These are phyloP conservation scores for Penicillium sp. DNA, from an alignment of 2,329 filamentous ascomycete genomes.

Conservation along the genomic window DNA sequence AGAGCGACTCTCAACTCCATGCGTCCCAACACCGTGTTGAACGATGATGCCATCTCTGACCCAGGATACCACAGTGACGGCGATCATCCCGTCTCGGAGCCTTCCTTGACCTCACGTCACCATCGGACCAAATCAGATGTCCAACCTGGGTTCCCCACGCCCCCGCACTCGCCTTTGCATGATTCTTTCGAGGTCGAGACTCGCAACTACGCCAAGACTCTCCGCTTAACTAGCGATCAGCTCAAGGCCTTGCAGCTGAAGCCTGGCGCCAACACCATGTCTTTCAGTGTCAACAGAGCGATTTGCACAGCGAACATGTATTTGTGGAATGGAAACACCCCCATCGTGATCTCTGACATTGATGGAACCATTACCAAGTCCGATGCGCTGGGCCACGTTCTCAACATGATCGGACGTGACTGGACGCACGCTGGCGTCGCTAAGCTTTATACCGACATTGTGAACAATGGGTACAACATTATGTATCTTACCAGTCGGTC, in stretches of 20 bases:
- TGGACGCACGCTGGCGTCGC: conserved; percentile 98
- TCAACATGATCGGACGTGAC: conserved; percentile 95
- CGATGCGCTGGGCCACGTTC: conserved; percentile 86
- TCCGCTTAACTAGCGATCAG: conserved; percentile 92
- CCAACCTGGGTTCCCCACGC: conserved; percentile 66
- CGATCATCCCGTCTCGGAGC: conserved; percentile 66
- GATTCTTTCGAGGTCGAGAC: conserved; percentile 62
- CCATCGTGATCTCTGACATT: conserved; percentile 97
- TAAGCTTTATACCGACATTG: conserved; percentile 95
- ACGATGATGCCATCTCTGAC: conserved; percentile 83
- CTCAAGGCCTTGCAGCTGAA: conserved; percentile 81
- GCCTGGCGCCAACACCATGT: conserved; percentile 86
- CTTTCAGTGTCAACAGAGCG: conserved; percentile 92
- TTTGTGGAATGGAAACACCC: conserved; percentile 85
- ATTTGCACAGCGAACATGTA: conserved; percentile 93
- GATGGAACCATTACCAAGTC: conserved; percentile 99
- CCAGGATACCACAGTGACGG: conserved; percentile 95
- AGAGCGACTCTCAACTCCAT: conserved; percentile 56
- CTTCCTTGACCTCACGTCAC: conserved; percentile 53
- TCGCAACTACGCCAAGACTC: conserved; percentile 92
- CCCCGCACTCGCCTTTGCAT: conserved; percentile 55
- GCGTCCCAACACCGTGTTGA: conserved; percentile 53
- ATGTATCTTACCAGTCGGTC: conserved; percentile 95
- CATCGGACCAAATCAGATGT: conserved; percentile 65
- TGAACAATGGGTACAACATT: conserved; percentile 95